Conservation (phyloP, 106 monocot species). For the Chionographis japonica region DNA sequence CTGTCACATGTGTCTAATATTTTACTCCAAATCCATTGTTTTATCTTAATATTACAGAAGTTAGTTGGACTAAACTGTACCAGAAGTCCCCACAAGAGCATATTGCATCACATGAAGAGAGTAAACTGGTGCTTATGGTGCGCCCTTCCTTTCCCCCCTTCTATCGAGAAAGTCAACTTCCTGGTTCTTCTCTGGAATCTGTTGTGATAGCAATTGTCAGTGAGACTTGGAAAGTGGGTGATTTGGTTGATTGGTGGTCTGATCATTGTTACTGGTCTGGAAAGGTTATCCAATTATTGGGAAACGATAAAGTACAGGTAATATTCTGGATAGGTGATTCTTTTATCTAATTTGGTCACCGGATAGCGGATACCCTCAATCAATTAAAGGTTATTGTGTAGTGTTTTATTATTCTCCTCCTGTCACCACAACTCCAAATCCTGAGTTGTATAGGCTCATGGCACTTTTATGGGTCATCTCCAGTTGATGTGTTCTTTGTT, state of each 20-base stretch:
- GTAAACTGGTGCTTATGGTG: slow-evolving; percentile 41
- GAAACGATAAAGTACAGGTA: slow-evolving; percentile 45
- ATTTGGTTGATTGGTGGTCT: slow-evolving; percentile 64
- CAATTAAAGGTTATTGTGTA: no score
- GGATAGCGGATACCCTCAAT: background rate
- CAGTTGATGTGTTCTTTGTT: no score
- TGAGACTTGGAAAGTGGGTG: slow-evolving; percentile 56
- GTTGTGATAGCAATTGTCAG: slow-evolving; percentile 34
- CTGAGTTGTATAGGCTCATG: no score
- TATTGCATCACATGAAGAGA: slow-evolving; percentile 4
- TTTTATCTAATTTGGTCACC: background rate
- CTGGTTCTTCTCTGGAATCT: slow-evolving; percentile 15
- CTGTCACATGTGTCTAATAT: no score
- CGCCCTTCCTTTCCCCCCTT: slow-evolving; percentile 53
- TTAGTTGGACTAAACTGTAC: slow-evolving; percentile 41
- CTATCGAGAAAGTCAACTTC: slow-evolving; percentile 26
- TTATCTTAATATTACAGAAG: slow-evolving; percentile 25
- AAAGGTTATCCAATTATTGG: slow-evolving; percentile 33
- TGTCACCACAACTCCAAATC: no score
- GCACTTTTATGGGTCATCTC: no score
- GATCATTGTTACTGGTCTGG: slow-evolving; percentile 61
- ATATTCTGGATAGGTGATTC: background rate
- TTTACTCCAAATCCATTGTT: background rate
- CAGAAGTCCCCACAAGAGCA: slow-evolving; percentile 10
- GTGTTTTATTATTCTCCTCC: no score